Evolutionary conservation across 148 eudicot species (phyloP).

Genomic region (Hydrangea macrophylla): DNA sequence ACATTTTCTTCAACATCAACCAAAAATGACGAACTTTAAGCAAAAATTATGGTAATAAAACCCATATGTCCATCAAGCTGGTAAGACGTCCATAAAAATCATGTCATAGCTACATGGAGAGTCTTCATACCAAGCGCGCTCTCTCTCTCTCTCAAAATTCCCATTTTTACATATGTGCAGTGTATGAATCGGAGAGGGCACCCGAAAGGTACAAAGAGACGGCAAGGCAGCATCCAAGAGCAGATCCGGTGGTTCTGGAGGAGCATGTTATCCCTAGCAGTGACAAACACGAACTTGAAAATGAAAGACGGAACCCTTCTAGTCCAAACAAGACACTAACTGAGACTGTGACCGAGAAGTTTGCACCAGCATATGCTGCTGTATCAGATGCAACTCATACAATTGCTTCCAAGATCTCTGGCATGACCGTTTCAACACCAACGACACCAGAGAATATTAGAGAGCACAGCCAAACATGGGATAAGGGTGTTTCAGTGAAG

Average conservation of each 20-base stretch:
- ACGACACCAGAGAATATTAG: constrained; percentile 1
- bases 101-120: too few relatives aligned
- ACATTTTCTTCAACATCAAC: too few relatives aligned
- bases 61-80: too few relatives aligned
- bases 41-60: too few relatives aligned
- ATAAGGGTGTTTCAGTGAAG: constrained; percentile 67
- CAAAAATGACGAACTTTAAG: too few relatives aligned
- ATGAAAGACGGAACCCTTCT: constrained; percentile 10
- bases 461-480: constrained; percentile 29
- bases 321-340: constrained; percentile 17
- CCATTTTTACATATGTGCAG: too few relatives aligned
- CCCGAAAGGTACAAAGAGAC: constrained; percentile 37
- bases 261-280: constrained; percentile 28
- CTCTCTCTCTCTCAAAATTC: too few relatives aligned
- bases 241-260: constrained; percentile 28
- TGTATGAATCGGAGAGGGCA: constrained; percentile 57
- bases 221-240: constrained; percentile 43
- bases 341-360: constrained; percentile 33
- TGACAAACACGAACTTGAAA: constrained; percentile 13
- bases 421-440: constrained; percentile 26
- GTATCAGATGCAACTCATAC: constrained; percentile 42
- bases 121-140: too few relatives aligned
- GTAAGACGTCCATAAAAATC: too few relatives aligned
- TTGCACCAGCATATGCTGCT: constrained; percentile 43
- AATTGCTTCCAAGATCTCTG: constrained; percentile 42